Evolutionary conservation across 345 rosid species (phyloP).

Genomic region (Hibiscus mutabilis): DNA sequence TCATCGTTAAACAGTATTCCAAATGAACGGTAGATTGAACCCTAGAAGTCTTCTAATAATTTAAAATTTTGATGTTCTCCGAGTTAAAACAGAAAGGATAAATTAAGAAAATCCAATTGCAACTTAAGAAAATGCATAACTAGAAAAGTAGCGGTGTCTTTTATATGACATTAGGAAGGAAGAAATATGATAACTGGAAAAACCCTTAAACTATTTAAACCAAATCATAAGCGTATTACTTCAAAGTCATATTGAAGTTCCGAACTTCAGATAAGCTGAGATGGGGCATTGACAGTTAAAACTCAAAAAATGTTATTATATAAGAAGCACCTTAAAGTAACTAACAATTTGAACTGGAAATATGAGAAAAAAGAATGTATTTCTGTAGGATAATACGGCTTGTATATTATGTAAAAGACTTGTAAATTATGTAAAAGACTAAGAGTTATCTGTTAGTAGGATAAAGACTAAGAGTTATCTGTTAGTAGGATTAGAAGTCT

Average conservation of each 20-base stretch:
- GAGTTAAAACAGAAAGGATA: not conserved
- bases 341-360: not conserved
- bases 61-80: not conserved
- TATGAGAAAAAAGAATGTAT: too few relatives aligned
- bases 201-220: not conserved
- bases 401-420: too few relatives aligned
- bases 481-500: too few relatives aligned
- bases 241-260: not conserved
- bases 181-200: not conserved
- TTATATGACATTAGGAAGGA: not conserved
- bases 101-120: not conserved
- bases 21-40: not conserved
- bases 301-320: not conserved
- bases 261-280: not conserved
- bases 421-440: too few relatives aligned
- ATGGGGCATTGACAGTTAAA: not conserved
- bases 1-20: not conserved
- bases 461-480: too few relatives aligned
- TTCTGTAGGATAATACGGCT: too few relatives aligned
- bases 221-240: not conserved
- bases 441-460: too few relatives aligned
- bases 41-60: not conserved
- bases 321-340: not conserved
- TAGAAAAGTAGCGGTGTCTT: not conserved
- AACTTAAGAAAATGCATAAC: not conserved